These are phyloP conservation scores for Boletus edulis DNA, from an alignment of 768 basidiomycete genomes.

Conservation along the genomic window DNA sequence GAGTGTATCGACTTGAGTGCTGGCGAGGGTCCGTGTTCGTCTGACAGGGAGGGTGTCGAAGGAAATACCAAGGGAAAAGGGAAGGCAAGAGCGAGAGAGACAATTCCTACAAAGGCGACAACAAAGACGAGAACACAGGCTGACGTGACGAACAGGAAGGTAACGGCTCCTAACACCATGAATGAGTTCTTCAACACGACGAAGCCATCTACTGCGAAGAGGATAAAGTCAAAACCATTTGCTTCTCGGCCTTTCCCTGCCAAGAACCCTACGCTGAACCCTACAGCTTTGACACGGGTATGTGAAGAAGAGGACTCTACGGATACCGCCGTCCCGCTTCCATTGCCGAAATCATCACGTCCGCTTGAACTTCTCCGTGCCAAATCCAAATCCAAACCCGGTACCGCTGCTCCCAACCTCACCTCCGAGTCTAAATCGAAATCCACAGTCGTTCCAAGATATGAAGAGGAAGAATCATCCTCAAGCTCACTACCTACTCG, in stretches of 20 bases:
- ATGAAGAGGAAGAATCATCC: constrained; percentile 14
- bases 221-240: constrained; percentile 3
- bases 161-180: constrained; percentile 5
- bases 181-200: constrained; percentile 6
- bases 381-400: constrained; percentile 7
- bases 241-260: background rate
- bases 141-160: background rate
- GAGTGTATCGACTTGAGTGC: constrained; percentile 26
- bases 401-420: background rate
- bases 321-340: background rate
- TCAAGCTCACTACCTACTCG: background rate
- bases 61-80: constrained; percentile 4
- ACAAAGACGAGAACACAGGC: background rate
- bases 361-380: constrained; percentile 28
- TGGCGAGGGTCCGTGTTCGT: constrained; percentile 20
- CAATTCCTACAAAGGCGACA: background rate
- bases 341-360: constrained; percentile 18
- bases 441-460: background rate
- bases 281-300: background rate
- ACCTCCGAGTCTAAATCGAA: constrained; percentile 1
- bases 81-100: constrained; percentile 2
- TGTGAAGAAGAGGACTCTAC: constrained; percentile 6
- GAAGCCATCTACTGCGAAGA: constrained; percentile 5
- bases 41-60: constrained; percentile 7
- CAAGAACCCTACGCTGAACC: background rate